Base-by-base conservation (phyloP, 345 rosid species). In the Camelina neglecta region DNA sequence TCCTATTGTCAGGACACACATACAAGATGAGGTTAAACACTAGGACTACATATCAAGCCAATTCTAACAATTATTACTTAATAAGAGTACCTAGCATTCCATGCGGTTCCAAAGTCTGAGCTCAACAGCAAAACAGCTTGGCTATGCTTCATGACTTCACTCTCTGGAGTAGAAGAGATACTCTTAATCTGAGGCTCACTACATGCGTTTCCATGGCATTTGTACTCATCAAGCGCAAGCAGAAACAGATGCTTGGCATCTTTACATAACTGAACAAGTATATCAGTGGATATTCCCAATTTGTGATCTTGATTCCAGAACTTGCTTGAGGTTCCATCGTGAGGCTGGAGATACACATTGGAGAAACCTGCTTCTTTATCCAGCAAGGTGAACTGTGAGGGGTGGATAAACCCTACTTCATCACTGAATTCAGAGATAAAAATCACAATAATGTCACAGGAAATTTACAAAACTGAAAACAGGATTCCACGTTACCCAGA, bases 331-430 rank as follows among this genome's bases (percentile, higher is more conserved):
- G 57, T 69, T 60, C 23, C 79, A 60, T 76, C 75, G 60, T 67
- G 54, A 4, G 47, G 10, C 36, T 44, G 53, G 16, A 56, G 38
- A 45, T 3, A 21, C 42, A 65, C 70, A 61, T 13, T 50, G 69
- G 73, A 81, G 11, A 45, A 16, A 73, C 39, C 76, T 9, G 76
- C 79, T 75, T 78, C 90, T 63, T 77, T 70, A 48, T 70, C 81
- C 67, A 95, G 84, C 20, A 75, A 38, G 57, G 69, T 79, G 71
- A 95, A 83, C 73, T 90, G 99, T n/a, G 97, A 85, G 9, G 98
- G 94, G 69, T 95, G 98, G 81, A 92, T 75, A 72, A 88, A 88
- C 73, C 93, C 98, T 15, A 95, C 81, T 83, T 95, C 97, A 72
- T 92, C 95, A 53, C 98, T 92, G 82, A 24, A 72, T 38, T 71